A percentile compares a stretch with the other conserved stretches of the same genome.
Evolutionary conservation across 2,329 filamentous ascomycete species (phyloP).

Genomic region (Truncatella angustata): DNA sequence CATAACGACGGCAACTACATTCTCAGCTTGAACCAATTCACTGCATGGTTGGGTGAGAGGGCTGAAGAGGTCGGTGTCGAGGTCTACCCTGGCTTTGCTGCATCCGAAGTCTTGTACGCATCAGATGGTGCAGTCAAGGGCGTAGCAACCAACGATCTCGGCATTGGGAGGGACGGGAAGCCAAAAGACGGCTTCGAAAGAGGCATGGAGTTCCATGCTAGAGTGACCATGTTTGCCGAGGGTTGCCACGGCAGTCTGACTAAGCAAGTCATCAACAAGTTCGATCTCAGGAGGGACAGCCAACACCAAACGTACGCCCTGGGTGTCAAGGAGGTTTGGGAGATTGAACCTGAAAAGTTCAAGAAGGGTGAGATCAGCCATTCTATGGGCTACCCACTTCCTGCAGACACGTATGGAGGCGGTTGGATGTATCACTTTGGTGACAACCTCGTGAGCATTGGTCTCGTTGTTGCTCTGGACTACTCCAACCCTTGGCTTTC

Average conservation of each 20-base stretch:
- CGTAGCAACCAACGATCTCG: constrained; percentile 93
- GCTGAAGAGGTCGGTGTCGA: constrained; percentile 97
- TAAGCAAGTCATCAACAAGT: constrained; percentile 94
- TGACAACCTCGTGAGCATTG: constrained; percentile 91
- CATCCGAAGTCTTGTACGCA: constrained; percentile 86
- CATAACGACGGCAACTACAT: constrained; percentile 98
- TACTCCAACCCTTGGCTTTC: constrained; percentile 97
- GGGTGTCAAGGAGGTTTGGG: constrained; percentile 96
- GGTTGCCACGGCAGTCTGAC: constrained; percentile 94
- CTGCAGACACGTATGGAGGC: constrained; percentile 88
- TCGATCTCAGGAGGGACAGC: constrained; percentile 82
- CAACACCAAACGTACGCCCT: constrained; percentile 94
- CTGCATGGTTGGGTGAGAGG: constrained; percentile 91
- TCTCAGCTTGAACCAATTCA: constrained; percentile 89
- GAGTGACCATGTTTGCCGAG: constrained; percentile 87
- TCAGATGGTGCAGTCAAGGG: constrained; percentile 85
- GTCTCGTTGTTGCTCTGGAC: constrained; percentile 89
- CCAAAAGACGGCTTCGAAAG: constrained; percentile 90
- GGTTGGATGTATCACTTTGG: constrained; percentile 99
- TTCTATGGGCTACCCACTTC: constrained; percentile 88
- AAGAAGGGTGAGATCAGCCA: constrained; percentile 81
- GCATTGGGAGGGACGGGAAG: constrained; percentile 76
- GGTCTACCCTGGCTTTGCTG: constrained; percentile 93
- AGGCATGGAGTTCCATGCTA: constrained; percentile 97
- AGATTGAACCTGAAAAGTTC: constrained; percentile 91